Conservation (phyloP, 768 basidiomycete genomes). For the Kwoniella newhampshirensis region DNA sequence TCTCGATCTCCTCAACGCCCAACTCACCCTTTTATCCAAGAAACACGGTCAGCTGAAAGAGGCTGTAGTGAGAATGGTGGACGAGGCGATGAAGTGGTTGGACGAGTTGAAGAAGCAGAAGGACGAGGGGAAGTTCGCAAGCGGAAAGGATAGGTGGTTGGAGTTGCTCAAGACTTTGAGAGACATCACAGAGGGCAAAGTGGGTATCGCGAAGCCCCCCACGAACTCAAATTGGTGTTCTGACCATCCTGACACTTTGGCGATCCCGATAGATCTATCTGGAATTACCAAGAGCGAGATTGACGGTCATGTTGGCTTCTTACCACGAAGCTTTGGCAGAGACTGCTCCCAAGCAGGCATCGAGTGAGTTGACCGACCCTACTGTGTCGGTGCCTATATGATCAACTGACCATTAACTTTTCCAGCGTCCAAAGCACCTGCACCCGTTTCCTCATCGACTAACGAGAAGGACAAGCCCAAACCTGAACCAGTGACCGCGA, state of each 20-base stretch:
- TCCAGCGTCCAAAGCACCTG: slow-evolving; percentile 18
- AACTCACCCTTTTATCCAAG: slow-evolving; percentile 67
- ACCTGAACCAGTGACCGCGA: slow-evolving; percentile 56
- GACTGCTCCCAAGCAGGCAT: slow-evolving; percentile 52
- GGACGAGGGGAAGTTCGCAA: slow-evolving; percentile 63
- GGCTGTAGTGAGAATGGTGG: slow-evolving; percentile 86
- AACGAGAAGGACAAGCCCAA: slow-evolving; percentile 38
- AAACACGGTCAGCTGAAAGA: slow-evolving; percentile 96
- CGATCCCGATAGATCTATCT: slow-evolving; percentile 72
- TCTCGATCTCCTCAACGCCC: slow-evolving; percentile 67
- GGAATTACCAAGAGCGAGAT: slow-evolving; percentile 91
- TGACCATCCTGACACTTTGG: background rate
- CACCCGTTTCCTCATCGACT: slow-evolving; percentile 21
- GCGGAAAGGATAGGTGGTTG: slow-evolving; percentile 56
- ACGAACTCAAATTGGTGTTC: background rate
- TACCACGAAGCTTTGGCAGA: slow-evolving; percentile 74
- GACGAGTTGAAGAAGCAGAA: slow-evolving; percentile 70
- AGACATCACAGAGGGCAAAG: slow-evolving; percentile 94
- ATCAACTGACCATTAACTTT: background rate
- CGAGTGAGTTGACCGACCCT: slow-evolving; percentile 22
- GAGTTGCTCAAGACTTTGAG: slow-evolving; percentile 85
- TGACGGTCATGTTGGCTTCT: slow-evolving; percentile 80
- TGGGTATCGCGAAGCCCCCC: slow-evolving; percentile 50
- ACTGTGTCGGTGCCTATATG: slow-evolving; percentile 31
- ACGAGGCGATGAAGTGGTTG: slow-evolving; percentile 77